phyloP scores from a whole-genome alignment of 164 flowering plant genomes.

The Liriodendron chinense region DNA sequence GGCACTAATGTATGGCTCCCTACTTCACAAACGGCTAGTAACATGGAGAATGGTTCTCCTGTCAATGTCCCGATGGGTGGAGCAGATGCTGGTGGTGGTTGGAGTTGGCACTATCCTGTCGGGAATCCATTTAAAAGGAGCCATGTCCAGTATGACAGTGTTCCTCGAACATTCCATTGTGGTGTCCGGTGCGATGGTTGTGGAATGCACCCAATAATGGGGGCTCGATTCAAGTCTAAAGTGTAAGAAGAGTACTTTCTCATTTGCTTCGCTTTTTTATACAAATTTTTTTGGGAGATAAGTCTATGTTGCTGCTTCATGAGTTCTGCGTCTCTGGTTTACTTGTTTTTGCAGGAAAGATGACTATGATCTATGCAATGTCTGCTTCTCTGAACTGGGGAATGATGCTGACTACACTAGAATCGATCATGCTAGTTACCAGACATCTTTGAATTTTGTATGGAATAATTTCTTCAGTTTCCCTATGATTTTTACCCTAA shows the following conservation, averaged over 20 bases:
- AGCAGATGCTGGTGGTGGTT: slow-evolving; percentile 14
- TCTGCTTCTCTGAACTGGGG: slow-evolving; percentile 66
- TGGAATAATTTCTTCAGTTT: neutral
- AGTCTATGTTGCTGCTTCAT: neutral
- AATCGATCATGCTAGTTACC: slow-evolving; percentile 53
- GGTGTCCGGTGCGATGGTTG: slow-evolving; percentile 90
- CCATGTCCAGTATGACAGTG: slow-evolving; percentile 18
- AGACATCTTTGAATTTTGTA: slow-evolving; percentile 12
- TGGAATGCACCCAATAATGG: slow-evolving; percentile 79
- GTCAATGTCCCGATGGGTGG: neutral
- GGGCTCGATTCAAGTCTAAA: slow-evolving; percentile 86
- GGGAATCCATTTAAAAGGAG: slow-evolving; percentile 24
- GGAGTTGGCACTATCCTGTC: neutral
- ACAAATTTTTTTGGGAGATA: too few species aligned
- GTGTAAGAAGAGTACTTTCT: slow-evolving; percentile 48
- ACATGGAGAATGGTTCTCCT: neutral
- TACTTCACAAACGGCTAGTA: neutral
- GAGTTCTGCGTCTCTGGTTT: neutral
- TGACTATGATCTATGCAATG: slow-evolving; percentile 78
- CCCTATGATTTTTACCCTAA: neutral
- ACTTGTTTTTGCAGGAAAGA: slow-evolving; percentile 48
- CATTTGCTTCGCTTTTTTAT: neutral
- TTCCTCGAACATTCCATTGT: slow-evolving; percentile 51
- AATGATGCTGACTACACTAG: slow-evolving; percentile 60
- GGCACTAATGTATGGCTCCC: slow-evolving; percentile 1